Base-by-base conservation (phyloP, 2,329 filamentous ascomycete genomes). In the Chaetomiaceae sp. region DNA sequence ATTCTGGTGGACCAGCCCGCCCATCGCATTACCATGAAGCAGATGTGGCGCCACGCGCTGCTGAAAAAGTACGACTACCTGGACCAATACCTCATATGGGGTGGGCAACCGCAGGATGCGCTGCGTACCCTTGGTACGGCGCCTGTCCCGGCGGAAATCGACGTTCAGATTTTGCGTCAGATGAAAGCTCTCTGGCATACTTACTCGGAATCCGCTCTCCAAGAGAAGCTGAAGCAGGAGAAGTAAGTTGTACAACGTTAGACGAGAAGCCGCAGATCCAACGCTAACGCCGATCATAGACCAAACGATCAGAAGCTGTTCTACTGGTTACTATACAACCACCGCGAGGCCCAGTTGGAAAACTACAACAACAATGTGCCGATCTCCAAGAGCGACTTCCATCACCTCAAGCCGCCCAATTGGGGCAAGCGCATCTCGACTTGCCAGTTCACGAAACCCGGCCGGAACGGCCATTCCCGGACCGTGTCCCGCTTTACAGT, bases 281-380 rank as follows among this genome's bases (percentile, higher is more conserved):
- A 36, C 56, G 43, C 38, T 43, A 40, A 58, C 23, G 2, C 34
- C 3, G 18, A 20, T 45, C n/a, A 41, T 29, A 92, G 87, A 58
- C 76, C 81, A 4, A 97, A 95, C 59, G 89, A 96, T 51, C 90
- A 96, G 66, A 95, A 96, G 65, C 79, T 92, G 60, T 96, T 97
- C 69, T 99, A 97, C 69, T 87, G 84, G 70, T 80, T 95, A 18
- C 78, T 99, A 7, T 72, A 86, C 59, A 87, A 86, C 67, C 95
- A 96, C 67, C 82, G 89, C 40, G 85, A 95, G 58, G 84, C 89
- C 57, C 86, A 94, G 61, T 71, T 95, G 1, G 91, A 97, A 66
- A 89, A 96, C 65, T 97, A 94, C 65, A 86, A 86, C 54, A 84
- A 85, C 27, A 81, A 87, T 20, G 74, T 96, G 51, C 82, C 82